These are phyloP conservation scores for Penicillium corylophilum DNA, from an alignment of 2,329 filamentous ascomycete genomes.

Conservation along the genomic window DNA sequence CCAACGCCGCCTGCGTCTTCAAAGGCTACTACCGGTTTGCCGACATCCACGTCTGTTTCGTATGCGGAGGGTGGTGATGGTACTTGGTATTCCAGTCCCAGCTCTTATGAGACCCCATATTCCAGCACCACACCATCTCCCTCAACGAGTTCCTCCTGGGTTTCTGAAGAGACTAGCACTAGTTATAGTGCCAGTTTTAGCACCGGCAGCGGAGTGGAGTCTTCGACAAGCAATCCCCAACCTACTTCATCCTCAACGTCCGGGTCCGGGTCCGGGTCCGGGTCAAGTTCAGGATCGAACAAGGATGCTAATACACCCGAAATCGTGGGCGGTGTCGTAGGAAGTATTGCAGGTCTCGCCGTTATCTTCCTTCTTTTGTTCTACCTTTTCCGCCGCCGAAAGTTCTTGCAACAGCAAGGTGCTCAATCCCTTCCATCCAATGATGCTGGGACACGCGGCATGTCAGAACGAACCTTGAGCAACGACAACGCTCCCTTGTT, in stretches of 20 bases:
- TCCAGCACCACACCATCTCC: neutral
- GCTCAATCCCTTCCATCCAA: slow-evolving; percentile 25
- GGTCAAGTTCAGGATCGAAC: slow-evolving; percentile 11
- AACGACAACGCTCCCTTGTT: slow-evolving; percentile 38
- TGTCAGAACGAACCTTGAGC: slow-evolving; percentile 41
- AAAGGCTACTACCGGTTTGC: slow-evolving; percentile 3
- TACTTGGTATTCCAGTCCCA: neutral
- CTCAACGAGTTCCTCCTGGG: neutral
- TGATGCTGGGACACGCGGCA: slow-evolving; percentile 27
- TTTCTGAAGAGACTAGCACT: slow-evolving; percentile 7
- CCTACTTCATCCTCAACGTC: slow-evolving; percentile 16
- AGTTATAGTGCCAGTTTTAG: slow-evolving; percentile 1
- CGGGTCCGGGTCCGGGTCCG: slow-evolving; percentile 2
- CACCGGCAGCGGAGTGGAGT: slow-evolving; percentile 6
- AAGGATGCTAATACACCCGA: slow-evolving; percentile 46
- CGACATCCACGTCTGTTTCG: neutral
- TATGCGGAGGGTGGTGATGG: neutral
- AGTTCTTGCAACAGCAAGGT: slow-evolving; percentile 33
- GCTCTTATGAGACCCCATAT: neutral
- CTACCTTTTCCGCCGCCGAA: slow-evolving; percentile 47
- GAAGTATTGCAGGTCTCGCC: slow-evolving; percentile 59
- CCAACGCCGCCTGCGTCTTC: neutral
- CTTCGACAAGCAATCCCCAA: slow-evolving; percentile 12
- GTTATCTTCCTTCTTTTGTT: slow-evolving; percentile 45
- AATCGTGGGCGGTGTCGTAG: slow-evolving; percentile 63